These are phyloP conservation scores for Aspergillus tamarii DNA, from an alignment of 2,329 filamentous ascomycete species.

Conservation along the genomic window DNA sequence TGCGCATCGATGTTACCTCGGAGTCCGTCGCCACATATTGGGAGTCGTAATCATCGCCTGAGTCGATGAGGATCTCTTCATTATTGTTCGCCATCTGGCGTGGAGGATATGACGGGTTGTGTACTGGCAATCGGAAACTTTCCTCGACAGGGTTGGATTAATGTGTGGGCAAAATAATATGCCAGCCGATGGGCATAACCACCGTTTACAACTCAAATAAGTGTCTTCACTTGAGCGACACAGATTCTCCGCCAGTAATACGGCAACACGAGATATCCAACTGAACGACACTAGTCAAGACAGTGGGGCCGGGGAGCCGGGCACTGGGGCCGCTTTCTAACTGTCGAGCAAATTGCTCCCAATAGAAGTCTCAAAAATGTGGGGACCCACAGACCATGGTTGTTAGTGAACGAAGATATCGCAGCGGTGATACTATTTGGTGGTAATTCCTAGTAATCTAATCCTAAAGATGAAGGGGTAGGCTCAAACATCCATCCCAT, in stretches of 20 bases:
- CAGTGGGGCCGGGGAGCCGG: neutral
- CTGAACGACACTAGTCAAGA: neutral
- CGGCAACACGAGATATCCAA: neutral
- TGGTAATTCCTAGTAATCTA: too few species aligned
- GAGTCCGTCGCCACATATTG: neutral
- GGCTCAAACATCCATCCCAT: too few species aligned
- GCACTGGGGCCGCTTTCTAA: neutral
- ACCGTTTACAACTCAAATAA: neutral
- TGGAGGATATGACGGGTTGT: neutral
- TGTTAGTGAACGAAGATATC: too few species aligned
- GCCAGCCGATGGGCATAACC: neutral
- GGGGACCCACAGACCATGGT: too few species aligned
- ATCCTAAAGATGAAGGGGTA: too few species aligned
- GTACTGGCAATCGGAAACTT: too few species aligned
- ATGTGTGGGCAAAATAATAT: neutral
- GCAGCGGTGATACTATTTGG: too few species aligned
- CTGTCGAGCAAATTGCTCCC: neutral
- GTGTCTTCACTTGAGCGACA: neutral
- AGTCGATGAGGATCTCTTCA: neutral
- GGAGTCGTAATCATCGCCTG: neutral
- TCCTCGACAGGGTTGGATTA: too few species aligned
- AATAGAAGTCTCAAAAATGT: neutral
- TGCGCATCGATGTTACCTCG: slow-evolving; percentile 1
- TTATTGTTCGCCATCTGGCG: neutral
- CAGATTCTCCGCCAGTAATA: neutral